Conservation (phyloP, 1,139 yeast genomes). For the Hansenula sp. region DNA sequence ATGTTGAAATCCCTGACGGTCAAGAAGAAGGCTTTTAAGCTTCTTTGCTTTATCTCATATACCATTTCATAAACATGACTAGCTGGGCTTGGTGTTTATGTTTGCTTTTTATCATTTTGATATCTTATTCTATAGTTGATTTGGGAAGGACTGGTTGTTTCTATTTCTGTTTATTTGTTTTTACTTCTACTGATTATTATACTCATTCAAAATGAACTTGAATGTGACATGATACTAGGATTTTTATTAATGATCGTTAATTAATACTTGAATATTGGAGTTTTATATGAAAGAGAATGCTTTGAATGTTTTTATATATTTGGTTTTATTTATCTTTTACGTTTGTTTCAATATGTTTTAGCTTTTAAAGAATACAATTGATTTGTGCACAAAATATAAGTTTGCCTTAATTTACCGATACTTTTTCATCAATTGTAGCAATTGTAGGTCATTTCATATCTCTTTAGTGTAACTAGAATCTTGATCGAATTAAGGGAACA, state of each 20-base stretch:
- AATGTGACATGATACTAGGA: no score
- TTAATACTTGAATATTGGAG: no score
- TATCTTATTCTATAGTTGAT: not conserved
- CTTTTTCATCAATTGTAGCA: no score
- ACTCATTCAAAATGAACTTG: no score
- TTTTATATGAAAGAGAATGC: not conserved
- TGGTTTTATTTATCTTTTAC: not conserved
- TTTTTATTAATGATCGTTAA: no score
- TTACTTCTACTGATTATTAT: no score
- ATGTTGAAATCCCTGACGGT: constrained; percentile 43
- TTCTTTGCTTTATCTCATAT: no score
- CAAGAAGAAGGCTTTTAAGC: constrained; percentile 5
- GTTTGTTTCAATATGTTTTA: not conserved
- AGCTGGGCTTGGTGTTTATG: not conserved
- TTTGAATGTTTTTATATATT: not conserved
- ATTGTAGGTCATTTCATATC: no score
- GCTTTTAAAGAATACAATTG: not conserved
- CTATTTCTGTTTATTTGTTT: no score
- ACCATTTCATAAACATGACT: not conserved
- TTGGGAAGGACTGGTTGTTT: no score
- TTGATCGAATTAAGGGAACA: no score
- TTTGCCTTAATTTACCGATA: not conserved
- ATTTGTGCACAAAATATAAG: not conserved
- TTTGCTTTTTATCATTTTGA: not conserved
- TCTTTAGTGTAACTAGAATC: no score